phyloP scores from a whole-genome alignment of 1,284 basidiomycete species.

The Polyporus tsugae region DNA sequence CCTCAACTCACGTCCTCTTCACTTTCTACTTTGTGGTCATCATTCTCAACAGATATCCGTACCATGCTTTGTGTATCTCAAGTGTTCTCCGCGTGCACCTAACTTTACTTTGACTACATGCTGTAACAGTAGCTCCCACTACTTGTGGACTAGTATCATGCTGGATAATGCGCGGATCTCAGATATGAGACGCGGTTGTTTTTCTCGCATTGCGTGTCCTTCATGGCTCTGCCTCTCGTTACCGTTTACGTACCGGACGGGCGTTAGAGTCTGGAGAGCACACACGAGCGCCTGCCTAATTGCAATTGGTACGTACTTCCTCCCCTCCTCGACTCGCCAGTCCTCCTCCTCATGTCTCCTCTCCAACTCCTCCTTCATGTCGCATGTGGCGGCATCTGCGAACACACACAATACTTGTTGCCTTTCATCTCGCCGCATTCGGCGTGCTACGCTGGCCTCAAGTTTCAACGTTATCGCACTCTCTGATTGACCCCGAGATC shows the following conservation, averaged over 20 bases:
- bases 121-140: slow-evolving; percentile 25
- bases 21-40: slow-evolving; percentile 10
- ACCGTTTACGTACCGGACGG: not conserved
- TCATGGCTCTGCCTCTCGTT: not conserved
- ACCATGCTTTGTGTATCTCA: slow-evolving; percentile 19
- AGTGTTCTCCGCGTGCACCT: slow-evolving; percentile 12
- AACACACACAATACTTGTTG: not conserved
- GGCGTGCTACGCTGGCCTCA: not conserved
- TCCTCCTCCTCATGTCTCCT: not conserved
- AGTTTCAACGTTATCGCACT: not conserved
- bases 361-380: not conserved
- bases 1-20: not conserved
- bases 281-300: no score
- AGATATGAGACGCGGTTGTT: not conserved
- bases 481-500: slow-evolving; percentile 1
- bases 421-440: not conserved
- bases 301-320: not conserved
- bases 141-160: slow-evolving; percentile 21
- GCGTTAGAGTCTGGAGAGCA: not conserved
- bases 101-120: slow-evolving; percentile 19
- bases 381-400: not conserved
- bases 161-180: slow-evolving; percentile 11
- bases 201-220: not conserved
- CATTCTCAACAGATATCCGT: slow-evolving; percentile 17
- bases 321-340: not conserved